Conservation (phyloP, 2,329 filamentous ascomycete species). For the Fusarium duplospermum region DNA sequence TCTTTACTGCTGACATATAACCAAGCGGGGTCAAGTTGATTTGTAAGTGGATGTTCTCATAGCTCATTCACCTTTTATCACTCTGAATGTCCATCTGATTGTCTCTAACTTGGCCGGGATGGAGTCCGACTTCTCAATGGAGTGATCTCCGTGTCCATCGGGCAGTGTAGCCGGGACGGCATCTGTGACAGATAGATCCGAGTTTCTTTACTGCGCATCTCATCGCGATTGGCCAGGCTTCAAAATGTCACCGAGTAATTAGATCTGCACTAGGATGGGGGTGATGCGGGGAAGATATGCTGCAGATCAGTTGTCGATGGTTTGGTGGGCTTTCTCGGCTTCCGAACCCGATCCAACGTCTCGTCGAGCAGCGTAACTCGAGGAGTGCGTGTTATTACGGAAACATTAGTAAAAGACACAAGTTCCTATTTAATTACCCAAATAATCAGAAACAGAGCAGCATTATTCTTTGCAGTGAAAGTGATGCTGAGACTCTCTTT, state of each 20-base stretch:
- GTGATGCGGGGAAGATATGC: background rate
- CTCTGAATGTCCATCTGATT: background rate
- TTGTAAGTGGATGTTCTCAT: background rate
- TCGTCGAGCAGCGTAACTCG: background rate
- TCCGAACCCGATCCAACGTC: background rate
- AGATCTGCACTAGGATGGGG: background rate
- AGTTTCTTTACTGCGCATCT: background rate
- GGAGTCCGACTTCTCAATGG: background rate
- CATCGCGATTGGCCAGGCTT: background rate
- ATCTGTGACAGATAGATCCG: background rate
- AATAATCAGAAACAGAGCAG: background rate
- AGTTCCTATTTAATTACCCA: background rate
- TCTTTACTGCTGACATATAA: background rate
- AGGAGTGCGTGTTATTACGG: background rate
- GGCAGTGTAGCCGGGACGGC: background rate
- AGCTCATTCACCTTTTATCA: background rate
- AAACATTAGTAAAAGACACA: background rate
- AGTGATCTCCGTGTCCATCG: background rate
- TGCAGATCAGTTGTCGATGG: background rate
- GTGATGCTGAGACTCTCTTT: background rate
- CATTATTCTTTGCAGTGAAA: no score
- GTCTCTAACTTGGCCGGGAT: background rate
- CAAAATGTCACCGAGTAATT: background rate
- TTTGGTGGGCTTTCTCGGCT: slow-evolving; percentile 1
- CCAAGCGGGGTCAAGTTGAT: background rate